Percentiles rank a stretch among this genome's conserved stretches.
Conservation (phyloP, 2,329 filamentous ascomycete species). For the Rachicladosporium sp. region DNA sequence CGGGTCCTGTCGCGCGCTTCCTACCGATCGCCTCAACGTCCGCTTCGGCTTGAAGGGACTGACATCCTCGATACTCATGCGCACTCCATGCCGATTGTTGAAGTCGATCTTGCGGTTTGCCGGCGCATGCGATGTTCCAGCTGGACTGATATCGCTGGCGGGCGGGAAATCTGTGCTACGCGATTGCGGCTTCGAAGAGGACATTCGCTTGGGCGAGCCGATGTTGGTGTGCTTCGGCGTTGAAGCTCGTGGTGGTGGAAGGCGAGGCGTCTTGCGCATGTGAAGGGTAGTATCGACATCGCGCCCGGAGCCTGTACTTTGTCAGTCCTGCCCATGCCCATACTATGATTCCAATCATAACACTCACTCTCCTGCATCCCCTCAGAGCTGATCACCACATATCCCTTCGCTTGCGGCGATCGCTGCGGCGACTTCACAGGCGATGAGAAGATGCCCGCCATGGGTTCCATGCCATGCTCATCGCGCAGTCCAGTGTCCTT, state of each 20-base stretch:
- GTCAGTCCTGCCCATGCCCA: too few relatives aligned
- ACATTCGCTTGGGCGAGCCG: slow-evolving; percentile 50
- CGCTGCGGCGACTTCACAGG: slow-evolving; percentile 47
- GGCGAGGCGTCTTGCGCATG: slow-evolving; percentile 30
- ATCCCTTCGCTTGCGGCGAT: slow-evolving; percentile 8
- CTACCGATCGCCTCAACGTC: slow-evolving; percentile 16
- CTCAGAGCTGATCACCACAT: slow-evolving; percentile 28
- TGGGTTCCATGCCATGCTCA: slow-evolving; percentile 80
- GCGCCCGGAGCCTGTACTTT: slow-evolving; percentile 34
- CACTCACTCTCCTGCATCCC: slow-evolving; percentile 50
- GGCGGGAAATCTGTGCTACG: slow-evolving; percentile 23
- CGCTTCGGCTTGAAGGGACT: slow-evolving; percentile 23
- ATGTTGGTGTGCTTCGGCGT: slow-evolving; percentile 54
- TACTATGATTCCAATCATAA: not conserved
- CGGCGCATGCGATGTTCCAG: slow-evolving; percentile 10
- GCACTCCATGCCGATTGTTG: slow-evolving; percentile 11
- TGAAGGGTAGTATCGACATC: slow-evolving; percentile 33
- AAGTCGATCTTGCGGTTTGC: slow-evolving; percentile 24
- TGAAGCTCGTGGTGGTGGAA: slow-evolving; percentile 39
- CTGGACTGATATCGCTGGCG: slow-evolving; percentile 4
- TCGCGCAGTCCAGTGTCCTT: slow-evolving; percentile 70
- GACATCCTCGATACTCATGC: slow-evolving; percentile 18
- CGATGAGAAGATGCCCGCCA: slow-evolving; percentile 81
- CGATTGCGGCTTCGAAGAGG: slow-evolving; percentile 41
- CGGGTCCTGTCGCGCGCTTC: slow-evolving; percentile 9